These are phyloP conservation scores for Marchantia paleacea DNA, from an alignment of 225 moss, liverwort and hornwort genomes.

Conservation along the genomic window DNA sequence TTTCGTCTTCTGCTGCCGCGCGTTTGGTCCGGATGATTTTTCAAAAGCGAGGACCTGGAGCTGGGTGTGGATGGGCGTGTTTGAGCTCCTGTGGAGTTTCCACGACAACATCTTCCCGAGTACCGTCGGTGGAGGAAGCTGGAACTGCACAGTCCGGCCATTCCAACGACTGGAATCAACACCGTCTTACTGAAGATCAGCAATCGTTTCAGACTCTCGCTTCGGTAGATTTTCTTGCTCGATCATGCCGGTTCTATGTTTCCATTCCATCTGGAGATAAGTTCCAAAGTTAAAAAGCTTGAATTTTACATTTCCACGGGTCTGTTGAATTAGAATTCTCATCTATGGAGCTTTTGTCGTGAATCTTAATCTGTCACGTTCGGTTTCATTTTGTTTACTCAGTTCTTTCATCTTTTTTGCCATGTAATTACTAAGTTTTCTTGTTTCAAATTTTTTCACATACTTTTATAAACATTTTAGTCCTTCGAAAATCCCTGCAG, in stretches of 20 bases:
- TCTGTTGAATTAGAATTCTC: not conserved
- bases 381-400: not conserved
- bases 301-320: not conserved
- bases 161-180: constrained; percentile 38
- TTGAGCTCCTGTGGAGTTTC: constrained; percentile 12
- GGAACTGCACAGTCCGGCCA: constrained; percentile 16
- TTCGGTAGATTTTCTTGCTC: constrained; percentile 19
- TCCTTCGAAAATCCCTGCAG: too few species aligned
- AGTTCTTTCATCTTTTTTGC: not conserved
- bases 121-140: constrained; percentile 29
- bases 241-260: not conserved
- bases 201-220: constrained; percentile 41
- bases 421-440: too few species aligned
- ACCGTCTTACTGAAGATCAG: constrained; percentile 42
- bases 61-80: not conserved
- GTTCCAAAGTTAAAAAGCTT: not conserved
- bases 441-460: too few species aligned
- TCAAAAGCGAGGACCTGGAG: not conserved
- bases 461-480: too few species aligned
- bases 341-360: not conserved
- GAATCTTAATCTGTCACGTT: not conserved
- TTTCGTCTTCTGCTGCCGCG: not conserved
- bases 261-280: not conserved
- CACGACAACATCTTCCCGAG: constrained; percentile 15
- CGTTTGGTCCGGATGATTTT: not conserved